phyloP scores from a whole-genome alignment of 371 early-diverging fungal species.

The Synchytrium microbalum region DNA sequence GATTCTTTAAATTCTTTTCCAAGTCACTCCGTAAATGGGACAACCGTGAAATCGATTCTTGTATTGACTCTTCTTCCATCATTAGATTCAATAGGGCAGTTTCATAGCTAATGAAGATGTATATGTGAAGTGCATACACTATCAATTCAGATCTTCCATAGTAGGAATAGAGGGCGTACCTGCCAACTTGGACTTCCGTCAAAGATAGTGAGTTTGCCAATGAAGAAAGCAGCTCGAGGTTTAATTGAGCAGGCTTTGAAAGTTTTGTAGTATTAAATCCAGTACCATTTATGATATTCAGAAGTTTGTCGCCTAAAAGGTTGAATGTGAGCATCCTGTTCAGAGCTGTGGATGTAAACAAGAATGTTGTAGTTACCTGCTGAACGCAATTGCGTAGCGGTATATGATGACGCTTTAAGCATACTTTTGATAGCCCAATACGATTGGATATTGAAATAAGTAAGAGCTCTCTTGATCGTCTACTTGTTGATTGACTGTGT shows the following conservation, averaged over 20 bases:
- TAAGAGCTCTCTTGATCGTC: too few relatives aligned
- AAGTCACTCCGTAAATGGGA: neutral
- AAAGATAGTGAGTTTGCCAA: neutral
- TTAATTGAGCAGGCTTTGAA: neutral
- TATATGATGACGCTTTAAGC: too few relatives aligned
- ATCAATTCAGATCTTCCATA: neutral
- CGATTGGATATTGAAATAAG: too few relatives aligned
- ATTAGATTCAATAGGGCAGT: neutral
- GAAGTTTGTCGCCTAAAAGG: neutral
- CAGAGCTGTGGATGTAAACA: too few relatives aligned
- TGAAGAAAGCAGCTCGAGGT: neutral
- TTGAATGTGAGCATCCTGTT: too few relatives aligned
- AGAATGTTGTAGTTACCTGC: too few relatives aligned
- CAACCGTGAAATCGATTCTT: neutral
- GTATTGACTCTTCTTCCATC: neutral
- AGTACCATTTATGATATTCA: neutral
- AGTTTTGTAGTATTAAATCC: neutral
- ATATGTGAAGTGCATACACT: neutral
- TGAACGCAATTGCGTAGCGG: too few relatives aligned
- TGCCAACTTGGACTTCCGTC: neutral
- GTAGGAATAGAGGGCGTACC: neutral
- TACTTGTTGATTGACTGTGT: too few relatives aligned
- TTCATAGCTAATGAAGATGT: neutral
- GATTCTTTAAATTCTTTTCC: neutral
- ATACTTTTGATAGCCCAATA: too few relatives aligned